Evolutionary conservation across 1,284 basidiomycete species (phyloP).

Genomic region (Cutaneotrichosporon sp.): DNA sequence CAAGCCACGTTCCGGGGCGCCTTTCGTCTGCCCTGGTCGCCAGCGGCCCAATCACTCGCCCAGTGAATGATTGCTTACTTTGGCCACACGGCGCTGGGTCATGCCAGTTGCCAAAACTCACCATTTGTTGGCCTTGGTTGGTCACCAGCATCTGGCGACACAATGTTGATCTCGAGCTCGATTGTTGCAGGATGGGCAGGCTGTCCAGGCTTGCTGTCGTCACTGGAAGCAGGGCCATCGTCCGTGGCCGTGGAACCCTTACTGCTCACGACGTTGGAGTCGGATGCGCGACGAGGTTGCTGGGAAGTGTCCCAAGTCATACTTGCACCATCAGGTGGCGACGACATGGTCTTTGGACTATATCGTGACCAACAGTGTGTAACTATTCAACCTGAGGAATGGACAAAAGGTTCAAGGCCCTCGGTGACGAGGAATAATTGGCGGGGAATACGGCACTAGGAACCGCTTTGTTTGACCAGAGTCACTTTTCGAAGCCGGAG

Average conservation of each 20-base stretch:
- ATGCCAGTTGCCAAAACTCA: constrained; percentile 2
- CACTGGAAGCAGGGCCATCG: background rate
- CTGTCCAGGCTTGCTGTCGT: background rate
- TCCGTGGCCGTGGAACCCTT: background rate
- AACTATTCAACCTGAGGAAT: background rate
- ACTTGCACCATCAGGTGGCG: constrained; percentile 3
- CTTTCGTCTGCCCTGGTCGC: background rate
- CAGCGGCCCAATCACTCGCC: background rate
- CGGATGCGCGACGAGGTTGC: constrained; percentile 12
- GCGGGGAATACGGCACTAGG: constrained; percentile 2
- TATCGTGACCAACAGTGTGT: background rate
- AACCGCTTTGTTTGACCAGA: background rate
- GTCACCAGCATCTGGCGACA: background rate
- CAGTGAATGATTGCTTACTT: background rate
- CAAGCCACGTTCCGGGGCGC: constrained; percentile 4
- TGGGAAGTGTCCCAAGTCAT: background rate
- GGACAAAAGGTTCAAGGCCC: background rate
- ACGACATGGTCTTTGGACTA: constrained; percentile 5
- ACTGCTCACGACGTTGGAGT: constrained; percentile 2
- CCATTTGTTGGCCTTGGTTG: background rate
- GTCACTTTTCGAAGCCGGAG: background rate
- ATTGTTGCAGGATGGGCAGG: background rate
- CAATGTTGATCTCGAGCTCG: constrained; percentile 4
- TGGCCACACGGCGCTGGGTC: background rate
- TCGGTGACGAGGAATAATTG: background rate